Base-by-base conservation (phyloP, 495 filamentous ascomycete genomes). In the Trichoderma asperelloides region DNA sequence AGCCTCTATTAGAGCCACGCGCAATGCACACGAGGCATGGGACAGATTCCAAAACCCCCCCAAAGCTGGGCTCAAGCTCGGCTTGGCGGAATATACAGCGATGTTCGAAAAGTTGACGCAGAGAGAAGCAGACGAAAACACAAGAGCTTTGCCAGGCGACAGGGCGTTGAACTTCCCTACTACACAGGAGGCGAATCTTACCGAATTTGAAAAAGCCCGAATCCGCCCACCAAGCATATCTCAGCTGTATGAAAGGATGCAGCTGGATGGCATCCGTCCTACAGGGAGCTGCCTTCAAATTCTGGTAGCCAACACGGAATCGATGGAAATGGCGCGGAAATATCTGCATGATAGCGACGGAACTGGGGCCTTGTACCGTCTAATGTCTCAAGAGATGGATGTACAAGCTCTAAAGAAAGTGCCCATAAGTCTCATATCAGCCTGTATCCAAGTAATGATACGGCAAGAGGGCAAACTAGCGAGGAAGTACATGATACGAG, bases 11-110 rank as follows among this genome's bases (percentile, higher is more conserved):
- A 70, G 71, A 41, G 74, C 79, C 23, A 80, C 81, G 28, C 75
- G 80, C 49, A 81, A 81, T 64, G 68, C 69, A 30, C 72, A 74
- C 62, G 81, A 83, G 65, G 79, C 81, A 9, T 83, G 81, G 81
- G 70, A 64, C 23, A 70, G 71, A 18, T 83, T 83, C 64, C 67
- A 70, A n/a, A 64, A 69, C 12, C 71, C 80, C 27, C 74, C 73
- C 8, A 23, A 65, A 23, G 68, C 73, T 18, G 66, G 65, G 0
- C 55, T 76, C 21, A 57, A 66, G 23, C 78, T 78, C 0, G 71
- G 71, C 41, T 21, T 67, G n/a, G 68, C 71, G 25, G 74, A 79
- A 15, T 82, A 82, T 63, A 74, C 70, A 6, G 76, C 77, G 51
- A 81, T 83, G 78, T 81, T 83, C 33, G 65, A 73, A 33, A 83